Percentiles rank a stretch among this genome's conserved stretches.
Evolutionary conservation across 2,329 filamentous ascomycete genomes (phyloP).

Genomic region (Trichoderma breve): DNA sequence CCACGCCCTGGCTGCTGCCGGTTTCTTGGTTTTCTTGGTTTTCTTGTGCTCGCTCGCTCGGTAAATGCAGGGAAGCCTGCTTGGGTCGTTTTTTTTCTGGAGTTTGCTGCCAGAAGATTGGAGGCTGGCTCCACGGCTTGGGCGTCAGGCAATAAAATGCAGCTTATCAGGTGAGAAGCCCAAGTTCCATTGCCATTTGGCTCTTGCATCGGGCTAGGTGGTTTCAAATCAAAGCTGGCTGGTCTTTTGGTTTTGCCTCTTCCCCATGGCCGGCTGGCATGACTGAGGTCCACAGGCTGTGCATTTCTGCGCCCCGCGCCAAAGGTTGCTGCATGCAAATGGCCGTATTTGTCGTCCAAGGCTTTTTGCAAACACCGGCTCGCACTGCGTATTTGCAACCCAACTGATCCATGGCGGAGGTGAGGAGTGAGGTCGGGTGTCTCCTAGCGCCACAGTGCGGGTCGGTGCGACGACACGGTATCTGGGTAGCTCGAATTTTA

Average conservation of each 20-base stretch:
- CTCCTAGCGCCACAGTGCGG: background rate
- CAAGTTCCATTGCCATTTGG: slow-evolving; percentile 1
- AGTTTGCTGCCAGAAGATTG: background rate
- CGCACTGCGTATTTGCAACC: slow-evolving; percentile 16
- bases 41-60: background rate
- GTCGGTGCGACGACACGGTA: background rate
- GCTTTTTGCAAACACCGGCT: slow-evolving; percentile 2
- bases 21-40: background rate
- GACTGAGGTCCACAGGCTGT: slow-evolving; percentile 4
- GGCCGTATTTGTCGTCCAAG: slow-evolving; percentile 11
- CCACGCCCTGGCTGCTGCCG: background rate
- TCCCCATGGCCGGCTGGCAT: background rate
- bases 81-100: background rate
- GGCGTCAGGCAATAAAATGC: slow-evolving; percentile 14
- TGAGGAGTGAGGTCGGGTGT: background rate
- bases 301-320: slow-evolving; percentile 14
- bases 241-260: background rate
- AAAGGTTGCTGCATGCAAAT: slow-evolving; percentile 10
- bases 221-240: background rate
- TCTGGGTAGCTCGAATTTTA: background rate
- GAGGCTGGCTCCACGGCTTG: slow-evolving; percentile 4
- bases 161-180: slow-evolving; percentile 17
- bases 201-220: slow-evolving; percentile 5
- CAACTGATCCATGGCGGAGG: background rate
- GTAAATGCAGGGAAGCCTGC: background rate